Base-by-base conservation (phyloP, 192 early-diverging fungal species). In the Geranomyces variabilis region DNA sequence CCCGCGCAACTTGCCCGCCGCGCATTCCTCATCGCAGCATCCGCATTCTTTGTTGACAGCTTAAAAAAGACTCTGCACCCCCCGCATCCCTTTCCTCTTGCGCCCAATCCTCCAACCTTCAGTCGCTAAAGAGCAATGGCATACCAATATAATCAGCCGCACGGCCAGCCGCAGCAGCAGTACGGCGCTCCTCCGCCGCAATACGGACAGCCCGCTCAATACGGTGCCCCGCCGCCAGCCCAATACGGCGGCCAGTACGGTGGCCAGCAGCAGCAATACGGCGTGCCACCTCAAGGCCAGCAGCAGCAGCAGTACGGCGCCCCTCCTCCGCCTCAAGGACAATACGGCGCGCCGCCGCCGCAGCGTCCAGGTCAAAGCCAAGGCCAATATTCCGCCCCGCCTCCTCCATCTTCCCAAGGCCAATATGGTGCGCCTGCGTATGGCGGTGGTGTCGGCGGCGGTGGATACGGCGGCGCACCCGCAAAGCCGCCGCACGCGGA, bases 111-210 rank as follows among this genome's bases (percentile, higher is more conserved):
- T n/a, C n/a, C n/a, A n/a, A n/a, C n/a, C n/a, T n/a, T n/a, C n/a
- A n/a, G n/a, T n/a, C n/a, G n/a, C n/a, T n/a, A 10, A 41, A 33
- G 2, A 22, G 30, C 0, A 13, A 63, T 63, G 62, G 31, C 62
- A 22, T 63, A 63, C 30, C 62, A 28, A 9, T 63, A 63, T 28
- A 56, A 56, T 19, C 62, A 63, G 41, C 26, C 26, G 41, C 41
- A 41, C 14, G 49, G 51, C 15, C 67, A 69, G 55, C 67, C 60
- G 67, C 28, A 61, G 59, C 17, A 36, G 5, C 19, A 61, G 9
- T 4, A 28, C 24, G 51, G 51, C 19, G n/a, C 19, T 6, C 17
- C 3, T 7, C 6, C 7, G 34, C 58, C 2, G 31, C 43, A 51
- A n/a, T 24, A 67, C 14, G 47, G 9, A 48, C n/a, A n/a, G n/a